Conservation (phyloP, 768 basidiomycete species). For the Lactifluus rugatus region DNA sequence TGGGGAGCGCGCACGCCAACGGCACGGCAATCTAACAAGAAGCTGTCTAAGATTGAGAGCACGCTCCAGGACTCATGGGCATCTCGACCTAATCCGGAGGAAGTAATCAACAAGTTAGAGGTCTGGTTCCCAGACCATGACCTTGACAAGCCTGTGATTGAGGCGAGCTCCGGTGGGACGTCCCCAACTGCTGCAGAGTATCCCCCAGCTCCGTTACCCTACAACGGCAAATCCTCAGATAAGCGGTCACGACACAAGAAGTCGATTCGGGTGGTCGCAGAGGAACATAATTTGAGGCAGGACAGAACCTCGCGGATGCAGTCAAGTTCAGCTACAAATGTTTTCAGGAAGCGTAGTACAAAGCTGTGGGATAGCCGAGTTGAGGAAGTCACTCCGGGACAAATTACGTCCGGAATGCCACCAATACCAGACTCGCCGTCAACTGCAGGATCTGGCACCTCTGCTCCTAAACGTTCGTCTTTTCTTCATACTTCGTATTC, state of each 20-base stretch:
- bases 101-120: constrained; percentile 86
- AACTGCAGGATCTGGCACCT: constrained; percentile 26
- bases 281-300: constrained; percentile 72
- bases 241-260: constrained; percentile 61
- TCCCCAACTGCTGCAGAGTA: constrained; percentile 60
- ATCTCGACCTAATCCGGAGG: constrained; percentile 82
- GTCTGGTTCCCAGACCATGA: constrained; percentile 95
- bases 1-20: constrained; percentile 22
- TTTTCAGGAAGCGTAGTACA: constrained; percentile 75
- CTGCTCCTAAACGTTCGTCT: constrained; percentile 53
- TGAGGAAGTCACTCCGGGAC: constrained; percentile 83
- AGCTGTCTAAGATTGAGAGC: constrained; percentile 30
- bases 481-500: neutral
- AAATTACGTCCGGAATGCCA: constrained; percentile 39
- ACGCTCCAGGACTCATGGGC: constrained; percentile 79
- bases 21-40: constrained; percentile 16
- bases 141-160: constrained; percentile 91
- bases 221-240: constrained; percentile 21
- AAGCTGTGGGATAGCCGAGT: constrained; percentile 92
- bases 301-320: constrained; percentile 61
- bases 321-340: constrained; percentile 35
- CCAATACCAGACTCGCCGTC: constrained; percentile 51
- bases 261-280: constrained; percentile 86
- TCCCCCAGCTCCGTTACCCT: constrained; percentile 28
- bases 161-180: constrained; percentile 69